A percentile compares a stretch with the other conserved stretches of the same genome.
These are phyloP conservation scores for Aurinia saxatilis DNA, from an alignment of 345 rosid species.

Conservation along the genomic window DNA sequence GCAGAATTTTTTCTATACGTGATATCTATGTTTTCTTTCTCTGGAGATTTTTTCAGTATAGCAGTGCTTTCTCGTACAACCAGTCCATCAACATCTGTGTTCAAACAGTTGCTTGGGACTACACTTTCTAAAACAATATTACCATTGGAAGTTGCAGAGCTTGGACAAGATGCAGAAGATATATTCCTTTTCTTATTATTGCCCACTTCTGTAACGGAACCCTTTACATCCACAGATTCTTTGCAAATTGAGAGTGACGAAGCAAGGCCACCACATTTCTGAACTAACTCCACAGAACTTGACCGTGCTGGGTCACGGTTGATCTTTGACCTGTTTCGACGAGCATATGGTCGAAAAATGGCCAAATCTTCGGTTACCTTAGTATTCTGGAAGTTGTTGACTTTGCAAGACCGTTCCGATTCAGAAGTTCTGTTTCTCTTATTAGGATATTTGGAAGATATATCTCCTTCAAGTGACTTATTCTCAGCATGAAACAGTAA, in stretches of 20 bases:
- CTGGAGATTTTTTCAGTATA: slow-evolving; percentile 27
- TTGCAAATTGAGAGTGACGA: slow-evolving; percentile 42
- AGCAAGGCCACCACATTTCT: slow-evolving; percentile 58
- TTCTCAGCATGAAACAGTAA: slow-evolving; percentile 71
- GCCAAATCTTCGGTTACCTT: slow-evolving; percentile 95
- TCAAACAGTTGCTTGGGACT: slow-evolving; percentile 35
- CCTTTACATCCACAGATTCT: slow-evolving; percentile 48
- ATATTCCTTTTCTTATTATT: slow-evolving; percentile 42
- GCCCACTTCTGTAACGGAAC: slow-evolving; percentile 39
- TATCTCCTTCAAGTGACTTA: slow-evolving; percentile 55
- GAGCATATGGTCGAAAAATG: slow-evolving; percentile 85
- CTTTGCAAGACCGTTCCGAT: slow-evolving; percentile 56
- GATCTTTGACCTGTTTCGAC: slow-evolving; percentile 80
- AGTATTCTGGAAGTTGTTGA: slow-evolving; percentile 46
- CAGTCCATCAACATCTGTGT: slow-evolving; percentile 30
- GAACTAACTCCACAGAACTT: slow-evolving; percentile 62
- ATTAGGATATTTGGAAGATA: slow-evolving; percentile 33
- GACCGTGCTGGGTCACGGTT: slow-evolving; percentile 78
- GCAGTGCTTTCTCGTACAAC: slow-evolving; percentile 29
- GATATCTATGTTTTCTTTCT: slow-evolving; percentile 33
- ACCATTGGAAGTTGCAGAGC: slow-evolving; percentile 45
- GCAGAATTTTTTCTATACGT: slow-evolving; percentile 21
- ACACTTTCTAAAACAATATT: slow-evolving; percentile 37
- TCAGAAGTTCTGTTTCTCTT: slow-evolving; percentile 43
- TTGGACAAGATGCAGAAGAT: slow-evolving; percentile 34